Evolutionary conservation across 768 basidiomycete genomes (phyloP), one percentile per base, ranked within the genome.

Genomic region (Termitomyces titanicus): DNA sequence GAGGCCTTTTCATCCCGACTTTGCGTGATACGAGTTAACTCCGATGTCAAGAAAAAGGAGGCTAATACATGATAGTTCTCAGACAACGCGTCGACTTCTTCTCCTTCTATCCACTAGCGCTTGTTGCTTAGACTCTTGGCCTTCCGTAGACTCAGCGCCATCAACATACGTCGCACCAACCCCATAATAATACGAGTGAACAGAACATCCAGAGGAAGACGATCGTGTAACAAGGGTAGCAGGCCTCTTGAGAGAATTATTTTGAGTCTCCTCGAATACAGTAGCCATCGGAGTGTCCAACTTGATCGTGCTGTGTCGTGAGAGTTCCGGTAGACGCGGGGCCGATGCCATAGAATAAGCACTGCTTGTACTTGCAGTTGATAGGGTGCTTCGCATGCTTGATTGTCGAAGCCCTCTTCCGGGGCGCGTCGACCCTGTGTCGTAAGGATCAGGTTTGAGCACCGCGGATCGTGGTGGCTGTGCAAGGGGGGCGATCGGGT

Each of bases 341-440:
- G 52, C 62, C 3, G 67, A 67, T 17, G 60, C 45, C 44, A 57
- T 62, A 0, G 67, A 68, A 48, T 68, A 68, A 12, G 62, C 57
- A 46, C 67, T 68, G 27, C 59, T 64, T 8, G 66, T 56, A 18
- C 66, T 68, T 12, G 66, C 57, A 24, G 57, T 55, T 9, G 67
- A 68, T 3, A 52, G n/a, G 3, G 54, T 34, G 37, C 54, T 53
- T 17, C 55, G 56, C 38, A 57, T 39, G 45, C 27, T 54, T 47
- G 49, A 31, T 45, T 47, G 42, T 15, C 53, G 52, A 45, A 35
- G 24, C 11, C 20, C 38, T 43, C 48, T 47, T 24, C 56, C 54
- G 42, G 39, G 17, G 20, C 25, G 52, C 38, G 29, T 29, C n/a
- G 53, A 53, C 6, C 45, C 50, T 39, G 48, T 50, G 35, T 37